These are phyloP conservation scores for Cubamyces lactineus DNA, from an alignment of 768 basidiomycete species.

Conservation along the genomic window DNA sequence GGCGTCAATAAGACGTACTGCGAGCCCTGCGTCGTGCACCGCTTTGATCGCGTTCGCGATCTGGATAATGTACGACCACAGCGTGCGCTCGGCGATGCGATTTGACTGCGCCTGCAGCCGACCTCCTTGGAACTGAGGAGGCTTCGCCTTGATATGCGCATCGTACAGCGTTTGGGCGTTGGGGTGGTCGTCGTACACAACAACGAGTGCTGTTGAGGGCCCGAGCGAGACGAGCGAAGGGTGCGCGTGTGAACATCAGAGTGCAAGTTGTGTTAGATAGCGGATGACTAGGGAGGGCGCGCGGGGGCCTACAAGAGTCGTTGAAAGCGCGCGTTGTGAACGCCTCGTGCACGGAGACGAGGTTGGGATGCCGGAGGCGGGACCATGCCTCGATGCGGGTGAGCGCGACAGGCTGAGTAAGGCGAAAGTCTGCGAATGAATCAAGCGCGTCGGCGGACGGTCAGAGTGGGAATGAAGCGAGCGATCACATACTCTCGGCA, in stretches of 20 bases:
- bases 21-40: constrained; percentile 80
- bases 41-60: constrained; percentile 85
- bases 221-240: not conserved
- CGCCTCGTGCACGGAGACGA: constrained; percentile 84
- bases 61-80: constrained; percentile 95
- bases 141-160: constrained; percentile 66
- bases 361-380: constrained; percentile 79
- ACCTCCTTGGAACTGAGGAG: constrained; percentile 41
- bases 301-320: constrained; percentile 74
- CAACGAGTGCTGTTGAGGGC: constrained; percentile 70
- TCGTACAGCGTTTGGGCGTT: constrained; percentile 82
- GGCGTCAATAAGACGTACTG: constrained; percentile 80
- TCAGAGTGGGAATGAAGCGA: not conserved
- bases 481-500: constrained; percentile 72
- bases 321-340: constrained; percentile 94
- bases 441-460: not conserved
- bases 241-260: too few species aligned
- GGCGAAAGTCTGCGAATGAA: constrained; percentile 67
- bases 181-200: constrained; percentile 89
- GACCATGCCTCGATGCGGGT: constrained; percentile 84
- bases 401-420: constrained; percentile 83
- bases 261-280: not conserved
- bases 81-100: constrained; percentile 69
- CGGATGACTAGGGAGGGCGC: constrained; percentile 17
- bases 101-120: constrained; percentile 40